Evolutionary conservation across 2,329 filamentous ascomycete genomes (phyloP).

Genomic region (Xylaria digitata): DNA sequence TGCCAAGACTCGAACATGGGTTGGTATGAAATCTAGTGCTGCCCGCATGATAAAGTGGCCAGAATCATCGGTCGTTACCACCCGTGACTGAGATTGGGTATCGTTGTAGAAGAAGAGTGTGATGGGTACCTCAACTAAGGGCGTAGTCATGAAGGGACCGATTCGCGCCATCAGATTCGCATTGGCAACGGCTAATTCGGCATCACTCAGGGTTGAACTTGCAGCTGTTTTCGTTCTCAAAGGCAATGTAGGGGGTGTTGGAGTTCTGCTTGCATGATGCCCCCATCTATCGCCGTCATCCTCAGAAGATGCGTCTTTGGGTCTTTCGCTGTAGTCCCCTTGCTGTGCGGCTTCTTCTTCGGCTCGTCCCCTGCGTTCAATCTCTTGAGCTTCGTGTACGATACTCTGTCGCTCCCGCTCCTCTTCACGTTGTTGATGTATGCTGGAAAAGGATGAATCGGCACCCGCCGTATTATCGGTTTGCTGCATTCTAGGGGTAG

Average conservation of each 20-base stretch:
- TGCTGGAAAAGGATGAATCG: slow-evolving; percentile 45
- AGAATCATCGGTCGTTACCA: slow-evolving; percentile 84
- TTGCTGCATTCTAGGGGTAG: slow-evolving; percentile 67
- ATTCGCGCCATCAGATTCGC: slow-evolving; percentile 87
- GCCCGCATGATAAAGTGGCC: slow-evolving; percentile 88
- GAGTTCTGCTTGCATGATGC: slow-evolving; percentile 32
- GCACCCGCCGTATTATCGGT: slow-evolving; percentile 40
- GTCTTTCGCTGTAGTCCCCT: slow-evolving; percentile 78
- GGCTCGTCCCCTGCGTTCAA: slow-evolving; percentile 76
- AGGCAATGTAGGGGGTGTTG: slow-evolving; percentile 54
- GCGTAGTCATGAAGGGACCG: slow-evolving; percentile 88
- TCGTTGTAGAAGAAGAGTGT: slow-evolving; percentile 97
- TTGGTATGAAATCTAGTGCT: slow-evolving; percentile 88
- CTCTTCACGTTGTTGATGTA: slow-evolving; percentile 60
- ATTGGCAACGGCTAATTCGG: slow-evolving; percentile 84
- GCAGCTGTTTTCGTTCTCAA: slow-evolving; percentile 51
- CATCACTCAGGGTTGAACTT: slow-evolving; percentile 72
- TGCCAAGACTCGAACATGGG: slow-evolving; percentile 86
- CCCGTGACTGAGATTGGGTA: slow-evolving; percentile 81
- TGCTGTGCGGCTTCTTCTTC: slow-evolving; percentile 77
- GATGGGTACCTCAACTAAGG: slow-evolving; percentile 79
- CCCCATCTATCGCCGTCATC: slow-evolving; percentile 51
- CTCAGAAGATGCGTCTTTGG: slow-evolving; percentile 59
- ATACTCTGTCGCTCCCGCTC: slow-evolving; percentile 72
- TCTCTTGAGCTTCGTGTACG: slow-evolving; percentile 78